Conservation (phyloP, 352 stramenopile genomes). For the Globisporangium barbulae region DNA sequence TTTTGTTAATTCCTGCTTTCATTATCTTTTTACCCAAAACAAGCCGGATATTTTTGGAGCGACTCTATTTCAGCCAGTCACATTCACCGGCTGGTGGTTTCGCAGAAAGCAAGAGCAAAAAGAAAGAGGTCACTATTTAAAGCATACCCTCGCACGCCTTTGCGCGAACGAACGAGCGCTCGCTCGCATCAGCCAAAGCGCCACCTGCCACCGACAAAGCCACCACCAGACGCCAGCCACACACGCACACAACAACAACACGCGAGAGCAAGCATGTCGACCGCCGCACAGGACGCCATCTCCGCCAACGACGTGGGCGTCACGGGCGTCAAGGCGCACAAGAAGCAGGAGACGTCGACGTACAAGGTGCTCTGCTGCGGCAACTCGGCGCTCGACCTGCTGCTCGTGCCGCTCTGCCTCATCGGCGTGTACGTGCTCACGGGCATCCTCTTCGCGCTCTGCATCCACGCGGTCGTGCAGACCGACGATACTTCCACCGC, state of each 20-base stretch:
- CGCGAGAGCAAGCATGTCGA: slow-evolving; percentile 11
- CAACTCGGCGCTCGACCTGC: slow-evolving; percentile 68
- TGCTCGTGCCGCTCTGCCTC: slow-evolving; percentile 67
- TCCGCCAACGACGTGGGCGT: slow-evolving; percentile 40
- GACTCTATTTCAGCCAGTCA: slow-evolving; percentile 9
- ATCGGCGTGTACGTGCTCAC: slow-evolving; percentile 60
- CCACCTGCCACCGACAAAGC: neutral
- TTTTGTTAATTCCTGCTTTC: neutral
- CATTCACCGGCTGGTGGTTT: slow-evolving; percentile 1
- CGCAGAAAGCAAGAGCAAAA: neutral
- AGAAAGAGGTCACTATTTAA: neutral
- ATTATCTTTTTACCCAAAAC: neutral
- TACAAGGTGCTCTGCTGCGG: slow-evolving; percentile 63
- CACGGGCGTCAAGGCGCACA: slow-evolving; percentile 53
- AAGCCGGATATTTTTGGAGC: slow-evolving; percentile 9
- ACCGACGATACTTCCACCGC: slow-evolving; percentile 74
- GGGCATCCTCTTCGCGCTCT: slow-evolving; percentile 65
- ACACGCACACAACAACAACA: neutral
- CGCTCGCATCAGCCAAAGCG: neutral
- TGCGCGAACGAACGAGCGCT: neutral
- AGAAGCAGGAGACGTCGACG: slow-evolving; percentile 19
- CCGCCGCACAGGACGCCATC: slow-evolving; percentile 17
- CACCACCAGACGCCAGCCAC: neutral
- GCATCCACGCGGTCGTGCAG: slow-evolving; percentile 65
- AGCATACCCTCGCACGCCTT: neutral